Conservation (phyloP, 495 filamentous ascomycete species). For the Penicillium maclennaniae region DNA sequence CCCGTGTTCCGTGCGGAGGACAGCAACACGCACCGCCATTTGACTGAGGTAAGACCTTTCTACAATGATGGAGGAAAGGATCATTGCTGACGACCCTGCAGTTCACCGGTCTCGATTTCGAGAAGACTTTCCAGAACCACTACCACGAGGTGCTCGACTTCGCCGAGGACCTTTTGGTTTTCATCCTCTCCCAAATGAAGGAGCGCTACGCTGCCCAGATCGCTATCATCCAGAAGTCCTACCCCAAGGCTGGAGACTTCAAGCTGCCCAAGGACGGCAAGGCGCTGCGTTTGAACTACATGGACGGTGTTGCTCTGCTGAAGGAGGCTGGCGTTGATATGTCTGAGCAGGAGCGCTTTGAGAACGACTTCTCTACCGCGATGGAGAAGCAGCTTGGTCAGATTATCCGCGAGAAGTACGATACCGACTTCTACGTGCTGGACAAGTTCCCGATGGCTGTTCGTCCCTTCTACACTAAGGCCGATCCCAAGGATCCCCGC, state of each 20-base stretch:
- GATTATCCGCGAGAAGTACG: conserved; percentile 78
- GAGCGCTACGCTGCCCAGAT: conserved; percentile 64
- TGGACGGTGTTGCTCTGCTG: conserved; percentile 77
- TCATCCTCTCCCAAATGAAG: conserved; percentile 79
- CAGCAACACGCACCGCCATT: conserved; percentile 90
- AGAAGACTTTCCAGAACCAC: conserved; percentile 87
- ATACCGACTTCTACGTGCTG: conserved; percentile 87
- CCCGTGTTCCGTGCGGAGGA: conserved; percentile 97
- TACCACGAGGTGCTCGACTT: conserved; percentile 83
- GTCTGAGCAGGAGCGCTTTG: conserved; percentile 73
- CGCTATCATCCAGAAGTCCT: conserved; percentile 59
- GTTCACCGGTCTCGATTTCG: conserved; percentile 95
- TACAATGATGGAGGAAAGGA: neutral
- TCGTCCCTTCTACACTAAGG: conserved; percentile 88
- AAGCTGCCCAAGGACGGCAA: conserved; percentile 62
- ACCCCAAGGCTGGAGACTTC: conserved; percentile 55
- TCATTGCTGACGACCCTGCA: conserved; percentile 42
- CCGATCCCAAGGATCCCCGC: conserved; percentile 60
- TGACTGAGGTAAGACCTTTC: conserved; percentile 67
- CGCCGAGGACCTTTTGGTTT: conserved; percentile 79
- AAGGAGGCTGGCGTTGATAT: conserved; percentile 75
- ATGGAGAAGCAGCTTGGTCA: conserved; percentile 88
- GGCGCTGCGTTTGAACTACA: conserved; percentile 77
- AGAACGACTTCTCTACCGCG: conserved; percentile 60
- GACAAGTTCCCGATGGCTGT: conserved; percentile 86